Conservation (phyloP, 2,329 filamentous ascomycete species). For the Alternaria burnsii region DNA sequence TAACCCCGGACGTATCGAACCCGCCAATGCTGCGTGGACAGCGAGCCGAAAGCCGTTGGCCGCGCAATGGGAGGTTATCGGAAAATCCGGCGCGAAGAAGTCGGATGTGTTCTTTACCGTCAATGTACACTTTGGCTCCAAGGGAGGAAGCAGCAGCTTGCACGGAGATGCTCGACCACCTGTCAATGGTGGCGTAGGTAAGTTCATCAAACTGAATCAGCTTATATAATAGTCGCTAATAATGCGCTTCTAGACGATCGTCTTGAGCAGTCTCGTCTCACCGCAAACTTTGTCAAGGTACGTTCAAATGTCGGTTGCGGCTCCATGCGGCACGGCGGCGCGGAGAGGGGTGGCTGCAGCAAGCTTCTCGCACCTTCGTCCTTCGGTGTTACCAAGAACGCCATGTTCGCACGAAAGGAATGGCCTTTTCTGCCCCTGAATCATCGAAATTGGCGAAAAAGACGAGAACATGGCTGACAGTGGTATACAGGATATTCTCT, state of each 20-base stretch:
- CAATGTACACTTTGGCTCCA: constrained; percentile 74
- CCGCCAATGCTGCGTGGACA: constrained; percentile 66
- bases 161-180: constrained; percentile 73
- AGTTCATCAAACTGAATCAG: constrained; percentile 1
- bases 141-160: constrained; percentile 70
- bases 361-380: constrained; percentile 13
- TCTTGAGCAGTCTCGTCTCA: constrained; percentile 64
- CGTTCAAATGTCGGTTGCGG: constrained; percentile 10
- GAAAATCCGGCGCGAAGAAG: constrained; percentile 56
- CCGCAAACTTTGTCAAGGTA: constrained; percentile 56
- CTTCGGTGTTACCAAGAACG: constrained; percentile 20
- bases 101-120: constrained; percentile 68
- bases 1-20: constrained; percentile 75
- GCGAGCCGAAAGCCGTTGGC: constrained; percentile 72
- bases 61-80: constrained; percentile 69
- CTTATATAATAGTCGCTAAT: constrained; percentile 10
- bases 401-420: constrained; percentile 28
- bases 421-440: constrained; percentile 1
- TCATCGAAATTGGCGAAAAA: neutral
- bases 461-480: constrained; percentile 32
- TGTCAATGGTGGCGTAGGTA: constrained; percentile 67
- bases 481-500: constrained; percentile 58
- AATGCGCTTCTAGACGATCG: constrained; percentile 55
- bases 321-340: constrained; percentile 13
- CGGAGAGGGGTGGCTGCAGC: constrained; percentile 26